phyloP scores from a whole-genome alignment of 2,329 filamentous ascomycete genomes.

The Diplodia sapinea region DNA sequence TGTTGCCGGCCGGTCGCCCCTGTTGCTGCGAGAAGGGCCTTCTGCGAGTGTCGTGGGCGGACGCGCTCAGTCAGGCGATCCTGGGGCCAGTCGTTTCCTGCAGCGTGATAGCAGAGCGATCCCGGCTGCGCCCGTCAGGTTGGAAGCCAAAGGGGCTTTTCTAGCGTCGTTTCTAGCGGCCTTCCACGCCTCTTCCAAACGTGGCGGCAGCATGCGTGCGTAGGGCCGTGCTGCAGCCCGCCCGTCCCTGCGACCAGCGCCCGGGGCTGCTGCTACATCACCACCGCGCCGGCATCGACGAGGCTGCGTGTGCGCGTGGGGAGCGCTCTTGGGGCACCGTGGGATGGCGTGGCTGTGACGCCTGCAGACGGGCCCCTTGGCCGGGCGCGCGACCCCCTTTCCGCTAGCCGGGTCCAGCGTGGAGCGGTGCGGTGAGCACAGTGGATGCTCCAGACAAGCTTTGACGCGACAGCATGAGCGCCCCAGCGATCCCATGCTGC shows the following conservation, averaged over 20 bases:
- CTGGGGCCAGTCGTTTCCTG: conserved; percentile 18
- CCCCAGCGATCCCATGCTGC: conserved; percentile 40
- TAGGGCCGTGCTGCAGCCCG: conserved; percentile 27
- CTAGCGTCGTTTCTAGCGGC: conserved; percentile 35
- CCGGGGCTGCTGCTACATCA: conserved; percentile 31
- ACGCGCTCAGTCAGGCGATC: conserved; percentile 19
- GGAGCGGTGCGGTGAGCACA: conserved; percentile 31
- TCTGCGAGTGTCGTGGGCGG: conserved; percentile 14
- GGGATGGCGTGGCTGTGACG: conserved; percentile 23
- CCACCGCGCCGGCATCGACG: conserved; percentile 28
- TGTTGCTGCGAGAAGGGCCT: conserved; percentile 24
- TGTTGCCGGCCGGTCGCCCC: conserved; percentile 20
- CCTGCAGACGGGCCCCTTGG: conserved; percentile 8
- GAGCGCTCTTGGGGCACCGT: background rate
- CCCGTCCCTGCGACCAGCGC: conserved; percentile 29
- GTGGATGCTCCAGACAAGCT: conserved; percentile 39
- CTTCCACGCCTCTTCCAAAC: conserved; percentile 35
- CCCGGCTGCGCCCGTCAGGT: conserved; percentile 30
- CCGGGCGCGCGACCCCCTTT: conserved; percentile 21
- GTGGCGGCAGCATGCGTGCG: conserved; percentile 32
- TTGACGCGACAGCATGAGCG: conserved; percentile 38
- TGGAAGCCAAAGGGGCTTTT: conserved; percentile 27
- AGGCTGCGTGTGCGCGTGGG: conserved; percentile 11
- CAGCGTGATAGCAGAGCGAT: conserved; percentile 33
- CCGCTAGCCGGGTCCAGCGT: conserved; percentile 25